Percentiles rank a stretch among this genome's conserved stretches.
phyloP scores from a whole-genome alignment of 768 basidiomycete genomes.

The Russula virescens region DNA sequence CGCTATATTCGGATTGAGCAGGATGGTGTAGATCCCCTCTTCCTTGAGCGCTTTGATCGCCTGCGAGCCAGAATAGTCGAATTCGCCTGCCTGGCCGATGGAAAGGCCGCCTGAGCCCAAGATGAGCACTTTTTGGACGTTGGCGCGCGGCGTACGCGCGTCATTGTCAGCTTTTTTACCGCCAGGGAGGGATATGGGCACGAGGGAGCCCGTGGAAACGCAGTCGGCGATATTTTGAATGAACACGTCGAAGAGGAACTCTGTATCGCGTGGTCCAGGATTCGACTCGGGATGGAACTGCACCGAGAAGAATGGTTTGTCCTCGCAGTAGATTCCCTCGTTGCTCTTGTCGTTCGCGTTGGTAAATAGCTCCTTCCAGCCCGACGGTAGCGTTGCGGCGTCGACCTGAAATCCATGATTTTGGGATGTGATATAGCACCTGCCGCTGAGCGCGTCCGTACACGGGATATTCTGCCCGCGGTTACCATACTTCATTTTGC shows the following conservation, averaged over 20 bases:
- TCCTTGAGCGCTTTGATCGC: conserved; percentile 99
- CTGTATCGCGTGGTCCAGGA: conserved; percentile 95
- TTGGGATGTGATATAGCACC: conserved; percentile 99
- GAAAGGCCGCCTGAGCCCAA: conserved; percentile 96
- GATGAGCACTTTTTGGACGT: conserved; percentile 91
- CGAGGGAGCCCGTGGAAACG: conserved; percentile 46
- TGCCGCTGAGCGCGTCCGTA: conserved; percentile 85
- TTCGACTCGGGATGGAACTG: conserved; percentile 99
- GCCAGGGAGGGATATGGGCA: conserved; percentile 65
- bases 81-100: conserved; percentile 98
- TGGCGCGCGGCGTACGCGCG: conserved; percentile 57
- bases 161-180: conserved; percentile 84
- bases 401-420: conserved; percentile 99
- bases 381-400: conserved; percentile 61
- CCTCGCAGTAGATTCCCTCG: conserved; percentile 92
- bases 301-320: conserved; percentile 95
- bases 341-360: conserved; percentile 98
- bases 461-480: conserved; percentile 99
- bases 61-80: conserved; percentile 99
- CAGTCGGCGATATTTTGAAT: conserved; percentile 80
- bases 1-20: conserved; percentile 98
- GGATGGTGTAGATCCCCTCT: conserved; percentile 98
- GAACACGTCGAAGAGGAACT: conserved; percentile 98
- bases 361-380: conserved; percentile 91
- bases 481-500: conserved; percentile 99